These are phyloP conservation scores for Xylaria arbuscula DNA, from an alignment of 2,329 filamentous ascomycete species.

Conservation along the genomic window DNA sequence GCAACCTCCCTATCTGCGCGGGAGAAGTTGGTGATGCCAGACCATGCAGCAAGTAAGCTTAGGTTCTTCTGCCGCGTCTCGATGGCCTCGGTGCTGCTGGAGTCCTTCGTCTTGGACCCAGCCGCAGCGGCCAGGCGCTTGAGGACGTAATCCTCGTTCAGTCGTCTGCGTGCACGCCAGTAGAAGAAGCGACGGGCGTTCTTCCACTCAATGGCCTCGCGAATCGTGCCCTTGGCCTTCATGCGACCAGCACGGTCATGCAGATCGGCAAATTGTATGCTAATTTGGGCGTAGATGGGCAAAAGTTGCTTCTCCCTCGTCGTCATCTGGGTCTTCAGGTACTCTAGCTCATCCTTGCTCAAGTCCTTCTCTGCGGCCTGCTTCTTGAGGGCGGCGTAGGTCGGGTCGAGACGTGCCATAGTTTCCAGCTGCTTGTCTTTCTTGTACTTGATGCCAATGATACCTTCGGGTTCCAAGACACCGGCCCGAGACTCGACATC, in stretches of 20 bases:
- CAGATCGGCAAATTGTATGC: conserved; percentile 95
- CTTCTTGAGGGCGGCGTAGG: conserved; percentile 86
- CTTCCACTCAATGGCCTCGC: conserved; percentile 83
- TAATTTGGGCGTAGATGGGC: conserved; percentile 93
- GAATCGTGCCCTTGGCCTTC: conserved; percentile 96
- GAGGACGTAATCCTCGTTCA: conserved; percentile 97
- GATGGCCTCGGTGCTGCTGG: conserved; percentile 49
- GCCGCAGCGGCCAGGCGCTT: conserved; percentile 77
- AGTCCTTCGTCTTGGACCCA: conserved; percentile 50
- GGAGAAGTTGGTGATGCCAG: conserved; percentile 79
- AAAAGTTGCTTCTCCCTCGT: conserved; percentile 88
- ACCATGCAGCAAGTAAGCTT: conserved; percentile 84
- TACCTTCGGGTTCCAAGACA: conserved; percentile 97
- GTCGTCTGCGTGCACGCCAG: conserved; percentile 95
- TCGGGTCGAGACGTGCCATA: conserved; percentile 91
- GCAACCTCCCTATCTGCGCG: conserved; percentile 85
- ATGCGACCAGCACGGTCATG: conserved; percentile 97
- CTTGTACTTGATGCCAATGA: conserved; percentile 98
- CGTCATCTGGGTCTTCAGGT: conserved; percentile 85
- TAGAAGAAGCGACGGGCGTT: conserved; percentile 98
- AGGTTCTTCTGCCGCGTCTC: conserved; percentile 74
- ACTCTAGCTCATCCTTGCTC: conserved; percentile 77
- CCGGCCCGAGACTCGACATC: conserved; percentile 94
- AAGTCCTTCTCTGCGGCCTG: conserved; percentile 75
- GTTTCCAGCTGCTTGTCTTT: conserved; percentile 97